These are phyloP conservation scores for Platismatia glauca DNA, from an alignment of 495 filamentous ascomycete species.

Conservation along the genomic window DNA sequence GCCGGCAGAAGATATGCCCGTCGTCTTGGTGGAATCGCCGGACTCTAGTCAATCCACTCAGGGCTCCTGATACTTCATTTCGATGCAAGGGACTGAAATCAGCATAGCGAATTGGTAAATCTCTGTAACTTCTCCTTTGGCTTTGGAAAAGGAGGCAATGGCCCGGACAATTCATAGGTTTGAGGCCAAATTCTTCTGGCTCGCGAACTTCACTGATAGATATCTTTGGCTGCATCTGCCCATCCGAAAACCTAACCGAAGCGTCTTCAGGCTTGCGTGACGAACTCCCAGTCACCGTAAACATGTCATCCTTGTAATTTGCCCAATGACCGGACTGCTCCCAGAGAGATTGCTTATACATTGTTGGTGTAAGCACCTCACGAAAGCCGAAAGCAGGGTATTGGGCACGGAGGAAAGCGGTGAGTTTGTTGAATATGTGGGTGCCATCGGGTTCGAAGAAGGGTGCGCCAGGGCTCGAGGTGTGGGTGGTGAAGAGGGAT, in stretches of 20 bases:
- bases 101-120: conserved; percentile 82
- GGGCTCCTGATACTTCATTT: conserved; percentile 77
- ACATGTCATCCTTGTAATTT: conserved; percentile 95
- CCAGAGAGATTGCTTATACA: conserved; percentile 90
- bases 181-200: conserved; percentile 77
- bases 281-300: conserved; percentile 63
- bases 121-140: conserved; percentile 63
- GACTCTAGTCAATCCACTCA: conserved; percentile 81
- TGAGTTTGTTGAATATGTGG: conserved; percentile 77
- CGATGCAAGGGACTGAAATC: conserved; percentile 90
- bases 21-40: conserved; percentile 95
- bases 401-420: conserved; percentile 75
- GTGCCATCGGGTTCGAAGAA: conserved; percentile 82
- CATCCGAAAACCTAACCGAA: conserved; percentile 11
- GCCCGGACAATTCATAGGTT: conserved; percentile 96
- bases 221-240: conserved; percentile 20
- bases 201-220: conserved; percentile 42
- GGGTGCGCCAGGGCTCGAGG: conserved; percentile 79
- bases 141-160: conserved; percentile 83
- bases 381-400: conserved; percentile 83
- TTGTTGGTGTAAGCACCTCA: conserved; percentile 86
- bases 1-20: conserved; percentile 89
- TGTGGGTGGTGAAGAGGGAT: conserved; percentile 67
- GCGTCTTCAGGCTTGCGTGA: conserved; percentile 37
- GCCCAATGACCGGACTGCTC: conserved; percentile 84